Conservation (phyloP, 2,329 filamentous ascomycete species). For the Chaetomium sp. region DNA sequence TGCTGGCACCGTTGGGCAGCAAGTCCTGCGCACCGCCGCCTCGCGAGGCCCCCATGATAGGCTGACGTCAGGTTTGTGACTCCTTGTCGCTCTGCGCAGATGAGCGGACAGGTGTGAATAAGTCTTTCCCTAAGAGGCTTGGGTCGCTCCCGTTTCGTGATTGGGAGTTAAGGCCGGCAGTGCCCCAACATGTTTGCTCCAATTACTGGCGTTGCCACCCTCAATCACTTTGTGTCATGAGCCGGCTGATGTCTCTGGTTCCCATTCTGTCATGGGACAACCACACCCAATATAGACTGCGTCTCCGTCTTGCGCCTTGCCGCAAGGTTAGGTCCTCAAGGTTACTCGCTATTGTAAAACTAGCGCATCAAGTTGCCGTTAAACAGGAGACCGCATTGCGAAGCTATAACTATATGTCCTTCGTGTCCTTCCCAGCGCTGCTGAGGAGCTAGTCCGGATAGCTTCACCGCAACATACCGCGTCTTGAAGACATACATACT, state of each 20-base stretch:
- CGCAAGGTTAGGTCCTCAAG: background rate
- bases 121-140: background rate
- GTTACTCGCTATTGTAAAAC: background rate
- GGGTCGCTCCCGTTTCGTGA: background rate
- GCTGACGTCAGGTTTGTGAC: slow-evolving; percentile 9
- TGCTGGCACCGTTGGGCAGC: slow-evolving; percentile 31
- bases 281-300: background rate
- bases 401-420: background rate
- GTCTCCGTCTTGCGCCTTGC: background rate
- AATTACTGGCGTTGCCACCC: slow-evolving; percentile 11
- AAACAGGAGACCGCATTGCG: background rate
- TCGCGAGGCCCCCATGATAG: slow-evolving; percentile 19
- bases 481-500: background rate
- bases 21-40: slow-evolving; percentile 20
- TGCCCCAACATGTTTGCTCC: background rate
- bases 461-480: background rate
- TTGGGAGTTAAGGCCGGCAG: slow-evolving; percentile 7
- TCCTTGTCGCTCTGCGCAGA: background rate
- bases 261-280: background rate
- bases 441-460: background rate
- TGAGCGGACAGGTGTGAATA: background rate
- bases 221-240: background rate
- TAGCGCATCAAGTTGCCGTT: background rate
- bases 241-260: background rate
- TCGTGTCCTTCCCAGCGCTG: background rate